Conservation (phyloP, 2,329 filamentous ascomycete species). For the Diaporthe capsici region DNA sequence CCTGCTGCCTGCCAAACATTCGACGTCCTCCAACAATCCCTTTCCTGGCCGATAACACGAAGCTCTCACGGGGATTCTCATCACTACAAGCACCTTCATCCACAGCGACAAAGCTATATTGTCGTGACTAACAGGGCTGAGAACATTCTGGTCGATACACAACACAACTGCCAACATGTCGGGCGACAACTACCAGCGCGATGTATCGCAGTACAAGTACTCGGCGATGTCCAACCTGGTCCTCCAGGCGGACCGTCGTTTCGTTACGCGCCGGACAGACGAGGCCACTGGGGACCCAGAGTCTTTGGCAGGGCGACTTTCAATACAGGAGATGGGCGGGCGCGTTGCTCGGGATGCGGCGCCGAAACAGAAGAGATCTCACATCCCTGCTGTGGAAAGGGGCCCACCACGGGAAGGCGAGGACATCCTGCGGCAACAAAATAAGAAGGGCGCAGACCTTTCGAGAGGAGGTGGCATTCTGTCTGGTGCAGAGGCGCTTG, state of each 20-base stretch:
- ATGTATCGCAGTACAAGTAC: conserved; percentile 99
- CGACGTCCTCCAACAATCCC: not conserved
- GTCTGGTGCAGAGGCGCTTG: conserved; percentile 85
- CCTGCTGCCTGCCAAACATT: not conserved
- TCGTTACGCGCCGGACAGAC: conserved; percentile 91
- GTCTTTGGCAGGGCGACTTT: conserved; percentile 93
- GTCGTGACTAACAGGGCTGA: conserved; percentile 31
- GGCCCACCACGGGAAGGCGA: conserved; percentile 84
- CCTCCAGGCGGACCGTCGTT: conserved; percentile 98
- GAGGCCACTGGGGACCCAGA: conserved; percentile 98
- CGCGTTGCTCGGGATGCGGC: conserved; percentile 84
- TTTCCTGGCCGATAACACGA: not conserved
- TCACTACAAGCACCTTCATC: conserved; percentile 12
- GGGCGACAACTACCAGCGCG: conserved; percentile 72
- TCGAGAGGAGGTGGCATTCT: conserved; percentile 82
- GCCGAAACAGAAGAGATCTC: conserved; percentile 85
- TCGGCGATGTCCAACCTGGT: conserved; percentile 99
- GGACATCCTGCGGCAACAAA: conserved; percentile 89
- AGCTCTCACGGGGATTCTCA: not conserved
- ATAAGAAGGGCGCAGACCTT: conserved; percentile 83
- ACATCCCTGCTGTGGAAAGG: conserved; percentile 79
- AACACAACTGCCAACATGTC: conserved; percentile 70
- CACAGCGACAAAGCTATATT: conserved; percentile 29
- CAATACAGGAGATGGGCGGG: conserved; percentile 94
- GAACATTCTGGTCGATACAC: not conserved